Base-by-base conservation (phyloP, 768 basidiomycete species). In the Suillus lakei region DNA sequence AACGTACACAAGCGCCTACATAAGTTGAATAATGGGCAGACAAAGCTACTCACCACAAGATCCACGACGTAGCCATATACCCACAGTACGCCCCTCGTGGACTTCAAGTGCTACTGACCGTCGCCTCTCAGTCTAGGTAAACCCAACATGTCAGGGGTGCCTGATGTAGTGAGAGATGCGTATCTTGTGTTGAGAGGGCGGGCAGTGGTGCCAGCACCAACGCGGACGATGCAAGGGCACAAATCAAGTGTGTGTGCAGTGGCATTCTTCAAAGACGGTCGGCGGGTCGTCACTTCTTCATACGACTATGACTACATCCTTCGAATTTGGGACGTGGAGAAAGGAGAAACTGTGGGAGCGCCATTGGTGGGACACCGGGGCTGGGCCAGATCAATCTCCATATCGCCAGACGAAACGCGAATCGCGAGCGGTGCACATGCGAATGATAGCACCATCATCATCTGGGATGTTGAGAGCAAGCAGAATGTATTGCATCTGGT, bases 361-460 rank as follows among this genome's bases (percentile, higher is more conserved):
- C 55, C 63, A 5, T 38, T 67, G n/a, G 6, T 15, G 39, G 66
- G 58, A 4, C 66, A 67, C 53, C 23, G 5, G 6, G 23, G 46
- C 16, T 18, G n/a, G 9, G 62, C 67, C 9, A 3, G 10, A 8
- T 48, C 64, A 54, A 55, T 70, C 21, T 63, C 58, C 18, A 18
- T 58, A 41, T 61, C 60, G 0, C 64, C 64, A 34, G 64, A 63
- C 36, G 63, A 43, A 6, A 28, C 28, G 28, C 21, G 5, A 32
- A 53, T 64, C 38, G 64, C 62, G 3, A 18, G 44, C 28, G 68
- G 65, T 2, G 67, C n/a, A n/a, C n/a, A n/a, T n/a, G n/a, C n/a
- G n/a, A 72, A 75, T 44, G 34, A 48, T n/a, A n/a, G n/a, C 32
- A 68, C 68, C 12, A 64, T 76, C 9, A n/a, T 28, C 13, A 6